These are phyloP conservation scores for Trypanosoma brucei DNA, from an alignment of 208 protist species.

Conservation along the genomic window DNA sequence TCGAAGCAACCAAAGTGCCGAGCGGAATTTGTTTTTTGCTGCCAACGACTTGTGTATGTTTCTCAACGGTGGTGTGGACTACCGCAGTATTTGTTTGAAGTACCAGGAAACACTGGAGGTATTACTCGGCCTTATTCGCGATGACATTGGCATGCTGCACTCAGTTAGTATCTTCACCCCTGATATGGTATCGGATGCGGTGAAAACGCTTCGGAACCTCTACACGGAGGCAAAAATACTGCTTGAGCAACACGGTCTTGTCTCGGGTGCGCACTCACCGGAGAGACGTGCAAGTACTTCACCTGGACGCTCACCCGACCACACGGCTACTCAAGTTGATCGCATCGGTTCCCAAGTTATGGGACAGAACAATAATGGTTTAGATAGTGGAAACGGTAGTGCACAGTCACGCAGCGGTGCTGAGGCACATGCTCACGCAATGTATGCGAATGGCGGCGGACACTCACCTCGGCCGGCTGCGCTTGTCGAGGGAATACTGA, in stretches of 20 bases:
- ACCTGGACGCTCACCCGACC: not conserved
- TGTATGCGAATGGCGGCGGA: too few relatives aligned
- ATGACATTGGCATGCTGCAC: constrained; percentile 39
- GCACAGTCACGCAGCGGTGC: too few relatives aligned
- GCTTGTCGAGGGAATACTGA: too few relatives aligned
- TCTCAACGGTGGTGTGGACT: constrained; percentile 82
- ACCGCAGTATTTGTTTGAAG: constrained; percentile 55
- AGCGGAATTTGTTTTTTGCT: constrained; percentile 61
- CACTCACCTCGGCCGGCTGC: too few relatives aligned
- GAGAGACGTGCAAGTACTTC: not conserved
- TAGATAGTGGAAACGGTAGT: too few relatives aligned
- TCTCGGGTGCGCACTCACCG: not conserved
- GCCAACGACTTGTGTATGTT: constrained; percentile 62
- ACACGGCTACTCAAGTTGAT: not conserved
- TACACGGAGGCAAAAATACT: constrained; percentile 16
- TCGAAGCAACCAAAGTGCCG: constrained; percentile 33
- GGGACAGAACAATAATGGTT: too few relatives aligned
- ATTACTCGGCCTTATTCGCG: constrained; percentile 39
- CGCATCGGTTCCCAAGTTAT: not conserved
- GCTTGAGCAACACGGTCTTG: constrained; percentile 24
- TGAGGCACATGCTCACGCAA: too few relatives aligned
- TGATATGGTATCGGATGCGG: constrained; percentile 11
- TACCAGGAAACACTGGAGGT: constrained; percentile 46
- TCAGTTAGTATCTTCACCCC: constrained; percentile 27
- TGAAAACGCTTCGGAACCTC: constrained; percentile 5